Conservation (phyloP, 2,329 filamentous ascomycete species). For the Cladorrhinum sp. region DNA sequence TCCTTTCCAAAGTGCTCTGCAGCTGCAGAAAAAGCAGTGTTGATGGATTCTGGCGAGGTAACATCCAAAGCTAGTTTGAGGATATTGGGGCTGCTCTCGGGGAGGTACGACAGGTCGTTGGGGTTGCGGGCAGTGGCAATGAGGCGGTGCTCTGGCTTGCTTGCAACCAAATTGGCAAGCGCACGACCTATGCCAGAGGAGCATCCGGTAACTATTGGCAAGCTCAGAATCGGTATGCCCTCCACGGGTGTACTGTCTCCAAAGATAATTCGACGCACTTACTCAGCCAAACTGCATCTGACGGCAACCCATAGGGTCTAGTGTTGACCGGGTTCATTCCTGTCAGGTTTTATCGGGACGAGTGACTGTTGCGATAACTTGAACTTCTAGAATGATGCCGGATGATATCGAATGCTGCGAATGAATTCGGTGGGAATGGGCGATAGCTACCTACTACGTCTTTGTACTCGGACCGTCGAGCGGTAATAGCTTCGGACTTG, state of each 20-base stretch:
- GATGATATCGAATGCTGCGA: too few relatives aligned
- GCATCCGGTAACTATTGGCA: constrained; percentile 41
- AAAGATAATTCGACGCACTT: constrained; percentile 19
- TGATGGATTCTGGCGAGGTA: constrained; percentile 38
- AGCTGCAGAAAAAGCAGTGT: constrained; percentile 34
- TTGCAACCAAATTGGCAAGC: constrained; percentile 38
- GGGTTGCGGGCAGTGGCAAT: constrained; percentile 48
- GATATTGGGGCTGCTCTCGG: constrained; percentile 34
- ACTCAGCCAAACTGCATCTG: constrained; percentile 41
- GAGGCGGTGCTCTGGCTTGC: constrained; percentile 36
- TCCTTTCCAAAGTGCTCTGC: constrained; percentile 10
- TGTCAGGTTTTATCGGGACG: too few relatives aligned
- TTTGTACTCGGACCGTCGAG: background rate
- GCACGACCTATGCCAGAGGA: constrained; percentile 46
- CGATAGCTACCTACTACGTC: too few relatives aligned
- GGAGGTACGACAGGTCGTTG: constrained; percentile 39
- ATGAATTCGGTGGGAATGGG: too few relatives aligned
- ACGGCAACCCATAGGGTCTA: constrained; percentile 33
- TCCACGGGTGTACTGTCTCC: too few relatives aligned
- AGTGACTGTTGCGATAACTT: too few relatives aligned
- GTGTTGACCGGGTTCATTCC: constrained; percentile 33
- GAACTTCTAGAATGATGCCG: too few relatives aligned
- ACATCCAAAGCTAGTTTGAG: constrained; percentile 49
- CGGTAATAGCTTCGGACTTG: background rate
- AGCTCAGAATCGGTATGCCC: background rate